phyloP scores from a whole-genome alignment of 208 protist species.

The Wallacemonas sp. region DNA sequence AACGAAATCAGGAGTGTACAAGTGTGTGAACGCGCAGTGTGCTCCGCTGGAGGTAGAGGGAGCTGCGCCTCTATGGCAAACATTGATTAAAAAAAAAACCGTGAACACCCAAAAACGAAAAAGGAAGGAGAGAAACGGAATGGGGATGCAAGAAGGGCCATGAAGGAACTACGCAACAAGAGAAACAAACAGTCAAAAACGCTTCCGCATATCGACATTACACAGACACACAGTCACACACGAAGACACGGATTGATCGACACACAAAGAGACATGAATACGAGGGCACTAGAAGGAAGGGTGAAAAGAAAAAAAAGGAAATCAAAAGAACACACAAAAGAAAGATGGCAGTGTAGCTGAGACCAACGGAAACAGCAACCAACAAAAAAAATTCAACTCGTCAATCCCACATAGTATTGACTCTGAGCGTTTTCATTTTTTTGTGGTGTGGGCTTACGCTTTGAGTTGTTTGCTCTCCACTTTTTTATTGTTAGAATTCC shows the following conservation, averaged over 20 bases:
- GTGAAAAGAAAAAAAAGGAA: constrained; percentile 17
- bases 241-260: background rate
- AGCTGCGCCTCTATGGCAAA: background rate
- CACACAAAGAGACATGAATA: background rate
- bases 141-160: background rate
- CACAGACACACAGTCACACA: background rate
- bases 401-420: too few relatives aligned
- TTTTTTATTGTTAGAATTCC: too few relatives aligned
- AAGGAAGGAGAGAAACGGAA: constrained; percentile 6
- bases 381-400: too few relatives aligned
- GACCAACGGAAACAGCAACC: too few relatives aligned
- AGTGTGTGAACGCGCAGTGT: background rate
- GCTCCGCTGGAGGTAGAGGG: background rate
- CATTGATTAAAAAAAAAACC: background rate
- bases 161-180: background rate
- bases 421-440: too few relatives aligned
- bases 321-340: constrained; percentile 14
- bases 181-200: background rate
- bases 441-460: too few relatives aligned
- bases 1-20: background rate
- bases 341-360: background rate
- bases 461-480: too few relatives aligned
- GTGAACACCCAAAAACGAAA: background rate
- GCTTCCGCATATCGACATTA: background rate
- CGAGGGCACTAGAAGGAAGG: background rate